Evolutionary conservation across 768 basidiomycete genomes (phyloP), one percentile per base, ranked within the genome.

Genomic region (Antrodiella citrinella): DNA sequence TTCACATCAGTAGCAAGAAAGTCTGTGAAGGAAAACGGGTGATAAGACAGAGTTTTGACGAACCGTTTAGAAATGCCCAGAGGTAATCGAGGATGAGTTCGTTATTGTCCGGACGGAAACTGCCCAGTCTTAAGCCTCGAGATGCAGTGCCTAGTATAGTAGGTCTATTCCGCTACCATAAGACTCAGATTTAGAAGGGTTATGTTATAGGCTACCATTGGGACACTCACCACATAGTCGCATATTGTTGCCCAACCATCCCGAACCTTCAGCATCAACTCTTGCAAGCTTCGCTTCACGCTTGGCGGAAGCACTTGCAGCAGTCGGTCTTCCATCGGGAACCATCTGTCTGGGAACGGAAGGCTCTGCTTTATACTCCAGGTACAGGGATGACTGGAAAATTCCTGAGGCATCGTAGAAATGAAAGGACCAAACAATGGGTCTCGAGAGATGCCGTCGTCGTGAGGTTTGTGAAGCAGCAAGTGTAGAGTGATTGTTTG

Each of bases 31-130:
- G 7, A 7, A 35, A 35, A 35, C 7, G 30, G 15, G 30, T 22
- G 43, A 26, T 51, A 48, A 51, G 15, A 24, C 13, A 15, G 18
- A 19, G 47, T 42, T 4, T n/a, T n/a, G 35, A 51, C 48, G 26
- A 56, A 88, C 93, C 91, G 60, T 84, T 94, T 9, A 97, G 73
- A 93, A 94, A 98, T 1, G 79, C 91, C 91, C 94, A 96, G 2
- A 90, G 63, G 56, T 80, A 89, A 57, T 82, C 59, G 23, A 50
- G 24, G 4, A 49, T 30, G 24, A 50, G 43, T 4, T 3, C 30
- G 15, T 44, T 2, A 35, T 51, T 41, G 22, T 48, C 21, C 19
- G 25, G 21, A 5, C 38, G 47, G 12, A 58, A 18, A 12, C 10
- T 19, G 3, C 19, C 21, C 12, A 30, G 18, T 13, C 15, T 12